Conservation (phyloP, 2,329 filamentous ascomycete genomes). For the Cadophora gregata region DNA sequence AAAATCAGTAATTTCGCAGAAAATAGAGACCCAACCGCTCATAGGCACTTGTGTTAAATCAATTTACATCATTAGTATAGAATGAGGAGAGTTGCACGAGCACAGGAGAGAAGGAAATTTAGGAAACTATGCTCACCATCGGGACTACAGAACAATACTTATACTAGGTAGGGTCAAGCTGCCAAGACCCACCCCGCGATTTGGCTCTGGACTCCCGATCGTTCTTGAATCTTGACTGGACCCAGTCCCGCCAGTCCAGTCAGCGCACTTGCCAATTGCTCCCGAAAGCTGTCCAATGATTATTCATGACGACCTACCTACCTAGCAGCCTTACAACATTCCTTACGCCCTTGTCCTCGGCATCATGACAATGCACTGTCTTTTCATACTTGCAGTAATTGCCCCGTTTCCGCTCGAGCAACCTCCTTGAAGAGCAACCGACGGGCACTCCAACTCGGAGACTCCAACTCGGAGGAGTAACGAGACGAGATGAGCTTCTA, state of each 20-base stretch:
- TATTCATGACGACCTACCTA: constrained; percentile 2
- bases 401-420: background rate
- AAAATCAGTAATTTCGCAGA: too few relatives aligned
- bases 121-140: too few relatives aligned
- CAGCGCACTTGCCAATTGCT: background rate
- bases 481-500: constrained; percentile 44
- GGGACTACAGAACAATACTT: too few relatives aligned
- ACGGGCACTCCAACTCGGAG: too few relatives aligned
- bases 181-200: constrained; percentile 17
- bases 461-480: background rate
- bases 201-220: background rate
- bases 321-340: background rate
- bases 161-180: background rate
- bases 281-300: background rate
- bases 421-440: background rate
- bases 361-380: background rate
- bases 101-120: too few relatives aligned
- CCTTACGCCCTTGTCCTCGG: background rate
- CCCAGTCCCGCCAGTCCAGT: background rate
- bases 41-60: too few relatives aligned
- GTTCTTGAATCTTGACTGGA: background rate
- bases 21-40: too few relatives aligned
- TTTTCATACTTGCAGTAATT: background rate
- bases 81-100: too few relatives aligned
- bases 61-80: too few relatives aligned